A percentile compares a stretch with the other conserved stretches of the same genome.
These are phyloP conservation scores for Vitis hybrid DNA, from an alignment of 177 flowering plant species.

Conservation along the genomic window DNA sequence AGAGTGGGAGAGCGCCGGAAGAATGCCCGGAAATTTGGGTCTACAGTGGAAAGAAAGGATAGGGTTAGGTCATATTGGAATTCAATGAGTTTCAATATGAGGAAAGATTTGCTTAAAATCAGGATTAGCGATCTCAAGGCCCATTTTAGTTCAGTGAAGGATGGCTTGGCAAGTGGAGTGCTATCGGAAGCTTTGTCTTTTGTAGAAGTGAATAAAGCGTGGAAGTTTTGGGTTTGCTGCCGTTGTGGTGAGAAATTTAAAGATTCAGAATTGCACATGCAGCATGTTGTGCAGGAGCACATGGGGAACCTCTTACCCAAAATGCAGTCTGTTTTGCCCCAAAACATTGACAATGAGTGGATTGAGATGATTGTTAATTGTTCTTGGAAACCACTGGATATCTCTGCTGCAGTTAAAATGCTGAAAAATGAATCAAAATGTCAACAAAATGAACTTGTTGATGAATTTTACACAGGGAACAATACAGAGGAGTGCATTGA, in stretches of 20 bases:
- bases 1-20: slow-evolving; percentile 60
- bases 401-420: slow-evolving; percentile 61
- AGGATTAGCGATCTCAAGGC: slow-evolving; percentile 51
- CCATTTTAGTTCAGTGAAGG: slow-evolving; percentile 59
- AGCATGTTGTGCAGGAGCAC: slow-evolving; percentile 84
- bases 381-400: slow-evolving; percentile 85
- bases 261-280: slow-evolving; percentile 59
- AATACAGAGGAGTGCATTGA: slow-evolving; percentile 36
- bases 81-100: slow-evolving; percentile 57
- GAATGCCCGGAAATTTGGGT: slow-evolving; percentile 45
- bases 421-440: slow-evolving; percentile 45
- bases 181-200: slow-evolving; percentile 67
- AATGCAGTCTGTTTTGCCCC: slow-evolving; percentile 68
- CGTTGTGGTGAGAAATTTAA: slow-evolving; percentile 68
- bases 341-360: slow-evolving; percentile 69
- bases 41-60: slow-evolving; percentile 64
- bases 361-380: slow-evolving; percentile 75
- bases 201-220: slow-evolving; percentile 51
- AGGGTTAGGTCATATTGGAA: slow-evolving; percentile 76
- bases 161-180: slow-evolving; percentile 53
- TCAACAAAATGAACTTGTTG: slow-evolving; percentile 26
- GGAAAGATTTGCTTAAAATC: slow-evolving; percentile 59
- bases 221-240: slow-evolving; percentile 91
- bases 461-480: slow-evolving; percentile 26
- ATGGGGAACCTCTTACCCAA: slow-evolving; percentile 68